phyloP scores from a whole-genome alignment of 225 moss, liverwort and hornwort genomes.

The Physcomitrium patens region DNA sequence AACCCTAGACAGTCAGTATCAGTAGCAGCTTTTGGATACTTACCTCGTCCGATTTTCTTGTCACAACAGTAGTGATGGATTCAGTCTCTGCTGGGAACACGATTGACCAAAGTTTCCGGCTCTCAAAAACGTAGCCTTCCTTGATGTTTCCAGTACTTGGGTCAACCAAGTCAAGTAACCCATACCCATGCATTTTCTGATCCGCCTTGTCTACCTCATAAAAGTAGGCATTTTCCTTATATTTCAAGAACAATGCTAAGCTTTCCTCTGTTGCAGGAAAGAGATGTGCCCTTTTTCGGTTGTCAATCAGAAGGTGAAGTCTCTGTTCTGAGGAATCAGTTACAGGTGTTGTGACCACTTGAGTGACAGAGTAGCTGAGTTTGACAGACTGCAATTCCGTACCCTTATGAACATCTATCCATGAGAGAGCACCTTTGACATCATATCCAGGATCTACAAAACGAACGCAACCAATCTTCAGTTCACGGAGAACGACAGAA shows the following conservation, averaged over 20 bases:
- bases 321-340: constrained; percentile 85
- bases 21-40: constrained; percentile 14
- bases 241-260: constrained; percentile 62
- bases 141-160: constrained; percentile 40
- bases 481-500: constrained; percentile 1
- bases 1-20: neutral
- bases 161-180: constrained; percentile 51
- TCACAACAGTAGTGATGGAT: constrained; percentile 76
- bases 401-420: constrained; percentile 82
- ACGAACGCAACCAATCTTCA: constrained; percentile 21
- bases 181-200: constrained; percentile 81
- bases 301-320: constrained; percentile 83
- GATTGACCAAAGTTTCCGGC: constrained; percentile 80
- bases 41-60: constrained; percentile 89
- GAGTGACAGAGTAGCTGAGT: constrained; percentile 65
- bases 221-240: constrained; percentile 66
- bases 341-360: constrained; percentile 73
- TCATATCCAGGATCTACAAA: constrained; percentile 54
- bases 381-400: constrained; percentile 61
- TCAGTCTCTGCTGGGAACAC: constrained; percentile 86
- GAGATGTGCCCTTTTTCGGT: constrained; percentile 66
- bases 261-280: constrained; percentile 86
- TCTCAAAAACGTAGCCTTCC: constrained; percentile 74
- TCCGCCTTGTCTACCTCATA: constrained; percentile 79
- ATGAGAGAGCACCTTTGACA: constrained; percentile 64